Evolutionary conservation across 83 land plant species (phyloP).

Genomic region (Picea engelmannii): DNA sequence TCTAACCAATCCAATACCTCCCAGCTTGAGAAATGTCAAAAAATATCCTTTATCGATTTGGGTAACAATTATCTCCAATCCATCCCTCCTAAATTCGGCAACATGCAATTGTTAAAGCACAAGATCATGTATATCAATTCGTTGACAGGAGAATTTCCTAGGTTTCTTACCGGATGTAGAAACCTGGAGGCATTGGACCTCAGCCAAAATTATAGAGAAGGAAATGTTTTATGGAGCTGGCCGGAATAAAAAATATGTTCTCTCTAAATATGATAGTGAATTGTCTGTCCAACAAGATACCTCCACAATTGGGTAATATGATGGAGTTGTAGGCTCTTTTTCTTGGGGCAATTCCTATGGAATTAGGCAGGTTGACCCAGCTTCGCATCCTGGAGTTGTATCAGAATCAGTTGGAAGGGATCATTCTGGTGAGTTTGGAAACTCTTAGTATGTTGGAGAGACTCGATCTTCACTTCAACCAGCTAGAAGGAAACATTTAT

Average conservation of each 20-base stretch:
- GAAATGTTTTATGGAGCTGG: background rate
- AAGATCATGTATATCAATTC: no score
- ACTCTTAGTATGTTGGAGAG: no score
- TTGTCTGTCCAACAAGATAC: conserved; percentile 30
- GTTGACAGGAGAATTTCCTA: no score
- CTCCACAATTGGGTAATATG: conserved; percentile 56
- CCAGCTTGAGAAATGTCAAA: no score
- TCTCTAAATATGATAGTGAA: conserved; percentile 36
- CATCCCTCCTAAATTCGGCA: no score
- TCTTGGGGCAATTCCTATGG: conserved; percentile 64
- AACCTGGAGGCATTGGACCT: background rate
- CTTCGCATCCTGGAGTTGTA: conserved; percentile 55
- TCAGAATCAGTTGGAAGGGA: conserved; percentile 63
- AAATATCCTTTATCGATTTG: no score
- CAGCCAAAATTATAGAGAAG: background rate
- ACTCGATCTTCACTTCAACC: conserved; percentile 26
- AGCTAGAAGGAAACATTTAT: conserved; percentile 21
- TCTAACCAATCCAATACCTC: no score
- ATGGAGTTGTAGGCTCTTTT: conserved; percentile 32
- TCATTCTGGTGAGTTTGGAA: background rate
- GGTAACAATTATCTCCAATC: no score
- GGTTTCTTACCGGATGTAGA: no score
- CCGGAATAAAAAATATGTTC: background rate
- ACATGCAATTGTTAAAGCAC: no score
- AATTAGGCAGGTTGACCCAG: background rate